A percentile compares a stretch with the other conserved stretches of the same genome.
phyloP scores from a whole-genome alignment of 768 basidiomycete genomes.

The Erythrobasidium yunnanense region DNA sequence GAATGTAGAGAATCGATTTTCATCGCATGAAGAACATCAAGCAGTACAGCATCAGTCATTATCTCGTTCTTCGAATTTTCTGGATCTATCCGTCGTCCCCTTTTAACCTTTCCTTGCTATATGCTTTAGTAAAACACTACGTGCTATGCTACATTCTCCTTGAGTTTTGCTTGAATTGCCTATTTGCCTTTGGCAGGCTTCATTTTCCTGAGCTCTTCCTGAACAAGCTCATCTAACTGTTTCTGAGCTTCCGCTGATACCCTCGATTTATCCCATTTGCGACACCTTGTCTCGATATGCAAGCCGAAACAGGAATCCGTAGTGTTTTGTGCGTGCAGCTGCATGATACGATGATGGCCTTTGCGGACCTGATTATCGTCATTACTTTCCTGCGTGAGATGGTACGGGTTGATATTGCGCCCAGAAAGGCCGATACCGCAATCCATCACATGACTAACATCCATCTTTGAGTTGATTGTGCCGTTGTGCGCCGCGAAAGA shows the following conservation, averaged over 20 bases:
- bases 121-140: no score
- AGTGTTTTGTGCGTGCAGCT: not conserved
- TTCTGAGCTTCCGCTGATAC: not conserved
- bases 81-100: no score
- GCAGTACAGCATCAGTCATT: no score
- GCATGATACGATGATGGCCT: not conserved
- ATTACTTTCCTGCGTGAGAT: not conserved
- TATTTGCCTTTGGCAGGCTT: no score
- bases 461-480: not conserved
- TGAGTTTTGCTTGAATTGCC: no score
- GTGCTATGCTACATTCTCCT: no score
- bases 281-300: not conserved
- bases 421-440: not conserved
- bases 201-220: no score
- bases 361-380: not conserved
- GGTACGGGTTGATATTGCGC: not conserved
- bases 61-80: no score
- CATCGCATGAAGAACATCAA: no score
- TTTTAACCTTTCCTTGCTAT: no score
- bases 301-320: not conserved
- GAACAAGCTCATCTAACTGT: not conserved
- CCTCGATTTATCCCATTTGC: not conserved
- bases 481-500: not conserved
- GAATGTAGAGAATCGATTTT: no score
- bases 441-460: not conserved